Evolutionary conservation across 768 basidiomycete species (phyloP).

Genomic region (Tricholoma hemisulphureum): DNA sequence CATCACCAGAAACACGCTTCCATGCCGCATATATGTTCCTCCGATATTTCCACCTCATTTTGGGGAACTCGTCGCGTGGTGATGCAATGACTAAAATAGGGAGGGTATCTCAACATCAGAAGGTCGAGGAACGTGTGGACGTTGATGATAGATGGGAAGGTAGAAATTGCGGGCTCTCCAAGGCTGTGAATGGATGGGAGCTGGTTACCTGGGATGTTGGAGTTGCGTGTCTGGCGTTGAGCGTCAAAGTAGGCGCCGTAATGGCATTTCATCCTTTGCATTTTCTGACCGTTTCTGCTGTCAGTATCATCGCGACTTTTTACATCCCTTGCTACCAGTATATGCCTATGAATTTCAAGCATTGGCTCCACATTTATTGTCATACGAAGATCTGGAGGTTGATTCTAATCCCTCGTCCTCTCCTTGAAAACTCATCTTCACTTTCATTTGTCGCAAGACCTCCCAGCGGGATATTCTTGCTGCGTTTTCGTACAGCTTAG

Average conservation of each 20-base stretch:
- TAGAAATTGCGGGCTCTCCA: background rate
- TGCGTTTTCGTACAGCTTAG: constrained; percentile 47
- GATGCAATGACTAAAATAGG: background rate
- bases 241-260: constrained; percentile 53
- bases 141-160: constrained; percentile 9
- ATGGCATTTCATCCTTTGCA: background rate
- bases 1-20: constrained; percentile 59
- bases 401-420: background rate
- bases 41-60: constrained; percentile 50
- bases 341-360: constrained; percentile 48
- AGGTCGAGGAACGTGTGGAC: background rate
- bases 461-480: constrained; percentile 57
- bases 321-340: constrained; percentile 54
- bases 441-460: constrained; percentile 30
- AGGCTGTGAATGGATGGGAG: constrained; percentile 25
- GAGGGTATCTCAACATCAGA: background rate
- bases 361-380: constrained; percentile 47
- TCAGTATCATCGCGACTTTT: constrained; percentile 64
- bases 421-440: background rate
- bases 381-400: constrained; percentile 56
- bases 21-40: constrained; percentile 62
- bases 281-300: background rate
- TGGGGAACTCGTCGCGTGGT: constrained; percentile 5
- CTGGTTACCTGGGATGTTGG: constrained; percentile 57
- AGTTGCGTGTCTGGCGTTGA: constrained; percentile 55